Conservation (phyloP, 1,139 yeast species). For the Blastobotrys arbuscula region DNA sequence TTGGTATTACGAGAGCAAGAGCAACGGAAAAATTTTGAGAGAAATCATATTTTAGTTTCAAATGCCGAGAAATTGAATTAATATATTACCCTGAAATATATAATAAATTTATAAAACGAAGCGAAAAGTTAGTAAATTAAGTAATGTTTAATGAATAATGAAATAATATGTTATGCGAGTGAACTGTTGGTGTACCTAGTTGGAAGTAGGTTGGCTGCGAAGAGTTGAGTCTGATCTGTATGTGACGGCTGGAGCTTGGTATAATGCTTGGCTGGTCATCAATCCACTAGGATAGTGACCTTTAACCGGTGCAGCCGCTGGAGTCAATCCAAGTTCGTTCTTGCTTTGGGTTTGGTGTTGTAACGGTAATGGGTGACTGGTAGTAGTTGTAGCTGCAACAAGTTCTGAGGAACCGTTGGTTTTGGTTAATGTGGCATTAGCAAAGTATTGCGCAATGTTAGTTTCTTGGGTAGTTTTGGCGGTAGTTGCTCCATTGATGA, state of each 20-base stretch:
- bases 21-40: slow-evolving; percentile 11
- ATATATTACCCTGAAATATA: neutral
- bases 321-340: neutral
- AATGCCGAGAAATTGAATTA: neutral
- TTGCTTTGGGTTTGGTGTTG: neutral
- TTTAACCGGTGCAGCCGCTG: neutral
- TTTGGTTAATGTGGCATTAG: neutral
- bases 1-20: slow-evolving; percentile 10
- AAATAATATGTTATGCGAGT: neutral
- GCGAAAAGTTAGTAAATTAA: neutral
- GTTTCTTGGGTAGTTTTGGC: neutral
- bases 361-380: neutral
- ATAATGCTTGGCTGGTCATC: neutral
- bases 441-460: too few relatives aligned
- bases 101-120: neutral
- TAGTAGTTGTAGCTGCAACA: neutral
- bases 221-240: neutral
- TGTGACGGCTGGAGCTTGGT: neutral
- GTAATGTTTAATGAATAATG: neutral
- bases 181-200: neutral
- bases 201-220: neutral
- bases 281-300: slow-evolving; percentile 4
- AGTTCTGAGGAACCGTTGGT: too few relatives aligned
- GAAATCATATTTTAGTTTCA: slow-evolving; percentile 6
- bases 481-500: neutral